Evolutionary conservation across 805 yeast genomes (phyloP).

Genomic region (Sugiyamaella qingdaonensis): DNA sequence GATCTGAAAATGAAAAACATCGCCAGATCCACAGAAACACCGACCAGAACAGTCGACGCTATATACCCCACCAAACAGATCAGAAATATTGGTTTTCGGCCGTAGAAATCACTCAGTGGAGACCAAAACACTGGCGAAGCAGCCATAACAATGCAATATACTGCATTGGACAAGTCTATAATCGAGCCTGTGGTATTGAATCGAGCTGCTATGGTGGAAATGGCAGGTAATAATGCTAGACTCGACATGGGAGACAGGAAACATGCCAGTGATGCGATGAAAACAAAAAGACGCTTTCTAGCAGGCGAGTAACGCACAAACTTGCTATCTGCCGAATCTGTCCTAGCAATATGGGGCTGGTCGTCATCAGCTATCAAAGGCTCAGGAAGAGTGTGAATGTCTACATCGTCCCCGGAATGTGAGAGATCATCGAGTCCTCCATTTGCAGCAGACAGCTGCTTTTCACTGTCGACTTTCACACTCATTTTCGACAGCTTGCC

Average conservation of each 20-base stretch:
- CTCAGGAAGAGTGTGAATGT: neutral
- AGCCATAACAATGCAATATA: constrained; percentile 50
- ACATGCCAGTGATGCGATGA: constrained; percentile 9
- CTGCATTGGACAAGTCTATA: constrained; percentile 48
- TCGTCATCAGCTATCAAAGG: neutral
- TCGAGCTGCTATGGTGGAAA: constrained; percentile 43
- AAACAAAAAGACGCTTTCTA: constrained; percentile 6
- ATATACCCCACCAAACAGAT: constrained; percentile 36
- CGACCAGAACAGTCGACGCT: constrained; percentile 36
- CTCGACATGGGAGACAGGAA: constrained; percentile 13
- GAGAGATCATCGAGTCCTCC: too few species aligned
- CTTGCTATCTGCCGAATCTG: neutral
- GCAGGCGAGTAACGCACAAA: neutral
- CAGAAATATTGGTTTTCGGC: constrained; percentile 44
- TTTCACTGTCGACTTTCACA: too few species aligned
- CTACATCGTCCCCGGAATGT: too few species aligned
- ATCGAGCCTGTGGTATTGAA: constrained; percentile 46
- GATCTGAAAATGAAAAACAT: constrained; percentile 53
- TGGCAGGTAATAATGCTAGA: constrained; percentile 44
- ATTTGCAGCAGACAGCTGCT: too few species aligned
- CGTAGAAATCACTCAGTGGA: constrained; percentile 52
- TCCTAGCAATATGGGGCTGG: neutral
- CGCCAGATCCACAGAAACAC: constrained; percentile 47
- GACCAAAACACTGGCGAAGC: constrained; percentile 47
- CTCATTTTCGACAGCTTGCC: too few species aligned